phyloP scores from a whole-genome alignment of 2,329 filamentous ascomycete genomes.

The Ilyonectria robusta region DNA sequence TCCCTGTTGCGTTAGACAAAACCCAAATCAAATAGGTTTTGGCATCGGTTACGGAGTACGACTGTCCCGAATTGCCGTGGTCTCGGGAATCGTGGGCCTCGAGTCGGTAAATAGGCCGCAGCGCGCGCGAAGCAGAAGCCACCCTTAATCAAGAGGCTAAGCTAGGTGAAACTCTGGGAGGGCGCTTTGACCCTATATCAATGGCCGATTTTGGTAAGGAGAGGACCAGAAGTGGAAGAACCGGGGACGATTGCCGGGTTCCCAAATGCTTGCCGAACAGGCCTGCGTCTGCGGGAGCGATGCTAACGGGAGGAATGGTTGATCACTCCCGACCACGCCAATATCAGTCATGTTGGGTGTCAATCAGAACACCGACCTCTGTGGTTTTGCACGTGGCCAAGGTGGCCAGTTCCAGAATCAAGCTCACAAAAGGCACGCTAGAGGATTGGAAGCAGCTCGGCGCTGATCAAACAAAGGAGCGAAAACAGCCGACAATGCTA shows the following conservation, averaged over 20 bases:
- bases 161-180: conserved; percentile 44
- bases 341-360: background rate
- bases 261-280: conserved; percentile 11
- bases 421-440: conserved; percentile 24
- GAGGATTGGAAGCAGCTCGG: conserved; percentile 18
- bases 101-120: conserved; percentile 18
- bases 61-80: background rate
- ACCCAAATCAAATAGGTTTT: background rate
- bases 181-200: conserved; percentile 41
- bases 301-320: conserved; percentile 12
- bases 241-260: conserved; percentile 8
- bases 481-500: conserved; percentile 20
- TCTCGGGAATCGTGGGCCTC: conserved; percentile 8
- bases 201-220: conserved; percentile 26
- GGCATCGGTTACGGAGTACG: background rate
- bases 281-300: conserved; percentile 13
- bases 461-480: conserved; percentile 19
- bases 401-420: conserved; percentile 12
- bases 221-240: conserved; percentile 27
- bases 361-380: conserved; percentile 8
- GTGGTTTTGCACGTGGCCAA: conserved; percentile 31
- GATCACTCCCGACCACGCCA: conserved; percentile 13
- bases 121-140: conserved; percentile 14
- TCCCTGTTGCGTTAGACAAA: conserved; percentile 7
- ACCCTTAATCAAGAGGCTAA: conserved; percentile 39